Base-by-base conservation (phyloP, 805 yeast species). In the Kuraishia hungarica region DNA sequence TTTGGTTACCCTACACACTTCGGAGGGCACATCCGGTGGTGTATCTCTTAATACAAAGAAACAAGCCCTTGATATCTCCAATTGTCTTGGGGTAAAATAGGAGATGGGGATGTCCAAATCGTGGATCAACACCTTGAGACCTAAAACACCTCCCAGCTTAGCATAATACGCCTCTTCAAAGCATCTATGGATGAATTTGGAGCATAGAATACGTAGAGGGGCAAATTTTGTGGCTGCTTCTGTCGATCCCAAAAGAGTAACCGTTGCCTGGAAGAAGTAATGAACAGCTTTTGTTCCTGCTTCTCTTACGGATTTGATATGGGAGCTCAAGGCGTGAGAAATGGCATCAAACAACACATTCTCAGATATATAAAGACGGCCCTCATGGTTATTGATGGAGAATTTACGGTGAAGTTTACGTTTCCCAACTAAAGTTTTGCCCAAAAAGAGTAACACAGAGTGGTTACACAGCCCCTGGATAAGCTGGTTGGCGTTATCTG, bases 21-120 rank as follows among this genome's bases (percentile, higher is more conserved):
- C 83, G 51, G 82, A 78, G 0, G 98, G 97, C 1, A 93, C 94
- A 51, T 92, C 96, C 1, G 83, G 78, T 0, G 96, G 92, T 0
- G 96, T 86, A 63, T 94, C 99, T 64, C 96, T 81, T 58, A 93
- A 73, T 2, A 93, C 96, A 70, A 91, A 96, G 60, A 93, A 83
- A 67, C 94, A 79, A 0, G 97, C 90, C 51, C 96, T 79, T 1
- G 89, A 83, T 39, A 94, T 76, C 65, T 94, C 98, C 60, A 87
- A 79, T 64, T 91, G 97, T 43, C 93, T 80, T 50, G 82, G 79
- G 54, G 80, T 78, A 64, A 93, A 83, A 84, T 96, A 91, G 1
- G 76, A 71, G 2, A 82, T 72, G 0, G 97, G 89, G 51, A 89
- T 80, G 0, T 72, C 78, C 39, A 87, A 70, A 50, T 86, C 94